These are phyloP conservation scores for Ensete ventricosum DNA, from an alignment of 176 grass and related monocot species.

Conservation along the genomic window DNA sequence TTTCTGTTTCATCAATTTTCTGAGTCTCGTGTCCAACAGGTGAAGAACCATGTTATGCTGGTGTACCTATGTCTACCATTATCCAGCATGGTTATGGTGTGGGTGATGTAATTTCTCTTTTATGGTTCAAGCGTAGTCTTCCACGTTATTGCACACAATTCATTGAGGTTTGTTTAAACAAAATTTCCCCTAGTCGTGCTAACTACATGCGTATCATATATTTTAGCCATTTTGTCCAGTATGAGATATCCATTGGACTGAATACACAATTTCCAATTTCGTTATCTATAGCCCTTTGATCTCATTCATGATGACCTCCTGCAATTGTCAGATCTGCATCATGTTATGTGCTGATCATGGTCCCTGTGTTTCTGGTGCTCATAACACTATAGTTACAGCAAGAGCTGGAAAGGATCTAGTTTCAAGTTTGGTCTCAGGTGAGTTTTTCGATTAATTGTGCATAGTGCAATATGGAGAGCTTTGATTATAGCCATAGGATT, in stretches of 20 bases:
- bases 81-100: constrained; percentile 86
- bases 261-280: background rate
- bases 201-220: background rate
- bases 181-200: background rate
- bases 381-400: constrained; percentile 93
- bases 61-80: constrained; percentile 98
- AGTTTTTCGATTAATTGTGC: background rate
- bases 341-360: constrained; percentile 98
- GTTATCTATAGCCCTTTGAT: background rate
- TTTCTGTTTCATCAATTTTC: constrained; percentile 9
- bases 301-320: background rate
- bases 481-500: background rate
- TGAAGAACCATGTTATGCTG: constrained; percentile 96
- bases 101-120: constrained; percentile 97
- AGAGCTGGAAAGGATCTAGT: constrained; percentile 95
- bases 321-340: constrained; percentile 46
- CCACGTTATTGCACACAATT: constrained; percentile 98
- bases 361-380: constrained; percentile 96
- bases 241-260: background rate
- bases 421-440: constrained; percentile 97
- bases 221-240: background rate
- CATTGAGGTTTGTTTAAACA: constrained; percentile 59
- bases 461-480: background rate
- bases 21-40: constrained; percentile 40
- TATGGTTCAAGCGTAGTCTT: constrained; percentile 99